A percentile compares a stretch with the other conserved stretches of the same genome.
phyloP scores from a whole-genome alignment of 129 eudicot species.

The Scalesia atractyloides region DNA sequence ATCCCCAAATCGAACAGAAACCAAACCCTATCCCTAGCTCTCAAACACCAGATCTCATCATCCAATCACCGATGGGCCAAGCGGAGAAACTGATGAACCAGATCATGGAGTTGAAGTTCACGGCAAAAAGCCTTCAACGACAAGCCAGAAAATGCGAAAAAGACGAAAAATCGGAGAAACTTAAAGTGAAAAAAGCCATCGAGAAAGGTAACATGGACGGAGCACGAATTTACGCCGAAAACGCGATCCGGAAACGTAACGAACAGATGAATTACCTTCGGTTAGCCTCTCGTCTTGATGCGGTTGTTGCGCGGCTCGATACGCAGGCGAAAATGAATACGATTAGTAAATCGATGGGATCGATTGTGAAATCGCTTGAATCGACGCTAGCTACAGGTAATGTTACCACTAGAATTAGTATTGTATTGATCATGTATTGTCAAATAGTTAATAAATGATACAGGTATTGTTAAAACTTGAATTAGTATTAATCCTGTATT shows the following conservation, averaged over 20 bases:
- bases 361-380: constrained; percentile 70
- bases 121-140: constrained; percentile 67
- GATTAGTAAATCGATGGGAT: constrained; percentile 66
- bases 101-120: constrained; percentile 81
- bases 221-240: constrained; percentile 80
- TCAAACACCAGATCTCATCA: constrained; percentile 6
- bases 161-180: constrained; percentile 73
- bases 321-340: constrained; percentile 79
- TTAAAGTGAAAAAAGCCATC: constrained; percentile 76
- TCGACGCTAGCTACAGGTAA: constrained; percentile 31
- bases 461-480: too few species aligned
- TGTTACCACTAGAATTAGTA: too few species aligned
- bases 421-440: too few species aligned
- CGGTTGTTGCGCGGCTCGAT: constrained; percentile 76
- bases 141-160: constrained; percentile 82
- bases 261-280: constrained; percentile 94
- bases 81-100: constrained; percentile 85
- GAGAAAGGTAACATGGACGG: constrained; percentile 90
- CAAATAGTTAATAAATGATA: too few species aligned
- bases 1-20: constrained; percentile 12
- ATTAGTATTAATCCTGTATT: too few species aligned
- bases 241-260: constrained; percentile 82
- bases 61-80: constrained; percentile 56
- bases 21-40: constrained; percentile 35
- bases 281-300: constrained; percentile 74